A percentile compares a stretch with the other conserved stretches of the same genome.
Conservation (phyloP, 2,329 filamentous ascomycete genomes). For the Talaromyces sp. region DNA sequence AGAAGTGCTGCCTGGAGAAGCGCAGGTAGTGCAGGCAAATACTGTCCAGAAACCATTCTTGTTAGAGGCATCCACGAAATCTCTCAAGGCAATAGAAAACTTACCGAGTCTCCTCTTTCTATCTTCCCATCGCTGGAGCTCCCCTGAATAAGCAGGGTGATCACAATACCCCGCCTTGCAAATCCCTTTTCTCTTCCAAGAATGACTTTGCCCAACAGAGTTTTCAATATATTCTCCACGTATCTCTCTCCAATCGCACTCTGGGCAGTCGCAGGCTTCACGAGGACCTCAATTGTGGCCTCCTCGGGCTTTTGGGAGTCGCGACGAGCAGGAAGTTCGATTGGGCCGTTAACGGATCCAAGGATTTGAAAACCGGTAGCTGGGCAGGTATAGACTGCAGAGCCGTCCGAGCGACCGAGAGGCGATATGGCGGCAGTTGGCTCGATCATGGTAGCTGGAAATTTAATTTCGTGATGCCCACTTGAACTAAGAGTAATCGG, state of each 20-base stretch:
- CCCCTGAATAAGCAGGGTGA: conserved; percentile 42
- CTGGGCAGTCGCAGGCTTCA: conserved; percentile 79
- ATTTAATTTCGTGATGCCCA: not conserved
- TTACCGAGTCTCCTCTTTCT: conserved; percentile 38
- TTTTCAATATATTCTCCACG: conserved; percentile 59
- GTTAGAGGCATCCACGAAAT: not conserved
- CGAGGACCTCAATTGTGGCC: conserved; percentile 81
- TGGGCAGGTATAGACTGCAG: conserved; percentile 41
- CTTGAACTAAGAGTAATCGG: not conserved
- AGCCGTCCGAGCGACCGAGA: conserved; percentile 39
- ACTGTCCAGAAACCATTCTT: conserved; percentile 45
- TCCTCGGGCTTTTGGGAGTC: conserved; percentile 85
- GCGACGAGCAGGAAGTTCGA: conserved; percentile 75
- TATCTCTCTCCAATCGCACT: conserved; percentile 81
- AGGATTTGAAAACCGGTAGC: conserved; percentile 69
- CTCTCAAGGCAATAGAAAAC: conserved; percentile 12
- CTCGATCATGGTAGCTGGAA: conserved; percentile 30
- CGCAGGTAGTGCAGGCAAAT: conserved; percentile 73
- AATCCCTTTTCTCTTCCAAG: conserved; percentile 42
- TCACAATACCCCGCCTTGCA: conserved; percentile 40
- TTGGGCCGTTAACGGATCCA: conserved; percentile 83
- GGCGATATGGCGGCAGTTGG: conserved; percentile 34
- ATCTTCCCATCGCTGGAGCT: conserved; percentile 31
- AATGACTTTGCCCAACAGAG: conserved; percentile 38
- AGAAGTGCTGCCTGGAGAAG: conserved; percentile 76